Evolutionary conservation across 169 alveolate species (phyloP).

Genomic region (Babesia gibsoni): DNA sequence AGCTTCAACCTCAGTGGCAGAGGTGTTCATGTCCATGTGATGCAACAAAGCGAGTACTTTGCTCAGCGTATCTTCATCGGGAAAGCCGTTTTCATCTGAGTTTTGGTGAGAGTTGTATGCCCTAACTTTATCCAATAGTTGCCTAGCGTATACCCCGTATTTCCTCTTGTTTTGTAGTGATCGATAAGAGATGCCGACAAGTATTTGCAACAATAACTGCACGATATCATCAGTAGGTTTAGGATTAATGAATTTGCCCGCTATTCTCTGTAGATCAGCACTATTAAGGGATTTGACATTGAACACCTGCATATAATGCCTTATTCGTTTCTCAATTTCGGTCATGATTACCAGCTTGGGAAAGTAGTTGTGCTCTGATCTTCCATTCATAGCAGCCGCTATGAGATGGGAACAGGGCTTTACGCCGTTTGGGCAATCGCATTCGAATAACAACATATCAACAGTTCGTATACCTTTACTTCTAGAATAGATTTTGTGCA

Average conservation of each 20-base stretch:
- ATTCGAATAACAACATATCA: conserved; percentile 38
- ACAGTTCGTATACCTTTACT: conserved; percentile 20
- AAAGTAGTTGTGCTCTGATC: neutral
- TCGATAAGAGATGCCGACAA: conserved; percentile 11
- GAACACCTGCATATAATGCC: neutral
- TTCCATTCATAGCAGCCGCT: conserved; percentile 13
- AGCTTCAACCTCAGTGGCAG: no score
- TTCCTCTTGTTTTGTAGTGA: neutral
- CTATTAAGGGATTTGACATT: neutral
- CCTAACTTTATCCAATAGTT: no score
- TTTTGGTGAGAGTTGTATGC: no score
- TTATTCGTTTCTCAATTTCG: neutral
- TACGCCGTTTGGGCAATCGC: conserved; percentile 36
- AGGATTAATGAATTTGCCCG: neutral
- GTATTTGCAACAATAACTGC: conserved; percentile 4
- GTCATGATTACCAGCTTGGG: conserved; percentile 24
- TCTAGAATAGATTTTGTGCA: conserved; percentile 14
- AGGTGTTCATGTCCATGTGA: no score
- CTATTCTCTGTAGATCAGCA: neutral
- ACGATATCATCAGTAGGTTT: neutral
- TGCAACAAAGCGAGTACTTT: no score
- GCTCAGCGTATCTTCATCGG: no score
- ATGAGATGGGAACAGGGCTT: conserved; percentile 37
- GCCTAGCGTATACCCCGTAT: neutral
- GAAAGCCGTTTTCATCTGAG: no score